phyloP scores from a whole-genome alignment of 2,329 filamentous ascomycete genomes.

The Aspergillus fumigatiaffinis region DNA sequence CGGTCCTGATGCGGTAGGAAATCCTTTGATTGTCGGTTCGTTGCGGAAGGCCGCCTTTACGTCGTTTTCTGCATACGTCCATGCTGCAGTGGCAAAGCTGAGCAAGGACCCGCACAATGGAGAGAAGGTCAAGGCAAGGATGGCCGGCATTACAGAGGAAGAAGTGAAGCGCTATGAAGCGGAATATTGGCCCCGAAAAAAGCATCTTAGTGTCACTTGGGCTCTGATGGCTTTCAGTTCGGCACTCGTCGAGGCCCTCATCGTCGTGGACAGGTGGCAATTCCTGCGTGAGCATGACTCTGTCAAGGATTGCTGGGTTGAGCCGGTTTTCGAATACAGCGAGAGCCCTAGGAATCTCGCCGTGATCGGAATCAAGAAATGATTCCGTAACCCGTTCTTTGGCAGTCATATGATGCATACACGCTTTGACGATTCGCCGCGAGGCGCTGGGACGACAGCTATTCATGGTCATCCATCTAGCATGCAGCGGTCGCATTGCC shows the following conservation, averaged over 20 bases:
- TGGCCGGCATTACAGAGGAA: constrained; percentile 67
- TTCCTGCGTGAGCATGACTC: constrained; percentile 77
- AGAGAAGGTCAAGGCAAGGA: constrained; percentile 59
- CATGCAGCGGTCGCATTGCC: too few species aligned
- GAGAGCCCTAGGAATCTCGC: constrained; percentile 87
- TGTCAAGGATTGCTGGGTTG: constrained; percentile 78
- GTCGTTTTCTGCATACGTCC: constrained; percentile 72
- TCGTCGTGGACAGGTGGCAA: constrained; percentile 85
- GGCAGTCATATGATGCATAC: not conserved
- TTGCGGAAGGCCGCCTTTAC: constrained; percentile 75
- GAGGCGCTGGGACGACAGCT: not conserved
- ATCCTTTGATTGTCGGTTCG: constrained; percentile 82
- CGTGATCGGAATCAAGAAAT: constrained; percentile 82
- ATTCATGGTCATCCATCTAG: too few species aligned
- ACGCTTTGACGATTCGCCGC: not conserved
- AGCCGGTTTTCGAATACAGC: constrained; percentile 84
- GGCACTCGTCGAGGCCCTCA: constrained; percentile 79
- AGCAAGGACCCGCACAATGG: constrained; percentile 57
- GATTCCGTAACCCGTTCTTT: constrained; percentile 6
- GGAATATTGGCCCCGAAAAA: constrained; percentile 62
- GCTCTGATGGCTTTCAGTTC: constrained; percentile 95
- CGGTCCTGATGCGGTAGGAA: constrained; percentile 46
- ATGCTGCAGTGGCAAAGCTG: constrained; percentile 75
- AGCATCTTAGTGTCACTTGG: constrained; percentile 85
- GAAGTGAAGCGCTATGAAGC: constrained; percentile 69